Base-by-base conservation (phyloP, 257 asterid genomes). In the Paulownia fortunei region DNA sequence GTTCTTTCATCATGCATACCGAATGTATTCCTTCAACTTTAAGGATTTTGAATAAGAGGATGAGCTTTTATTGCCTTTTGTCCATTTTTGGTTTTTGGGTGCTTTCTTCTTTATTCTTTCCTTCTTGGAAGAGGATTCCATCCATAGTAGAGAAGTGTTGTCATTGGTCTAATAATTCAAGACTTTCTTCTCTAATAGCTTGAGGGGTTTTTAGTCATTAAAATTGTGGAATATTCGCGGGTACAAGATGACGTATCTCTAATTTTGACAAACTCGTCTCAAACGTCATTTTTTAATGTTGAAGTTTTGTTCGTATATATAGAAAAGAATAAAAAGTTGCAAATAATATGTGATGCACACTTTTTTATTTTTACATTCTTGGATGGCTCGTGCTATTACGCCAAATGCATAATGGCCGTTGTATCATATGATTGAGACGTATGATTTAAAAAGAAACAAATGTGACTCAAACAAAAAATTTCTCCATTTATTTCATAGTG, bases 21-120 rank as follows among this genome's bases (percentile, higher is more conserved):
- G 63, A 27, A 46, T 61, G 78, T 71, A 36, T 47, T 62, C 1
- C n/a, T 79, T 71, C n/a, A 36, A 47, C 62, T n/a, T 61, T 39
- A 36, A 34, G 51, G 16, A 44, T 51, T 67, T 64, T 41, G 68
- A 52, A 64, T 60, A 34, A 23, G 34, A 8, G 32, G 16, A 51
- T 19, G 32, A 34, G 13, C 21, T 61, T 62, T 52, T 76, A 8
- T 47, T 62, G 69, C 47, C 26, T 21, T 60, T 51, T 32, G 46
- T 27, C n/a, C 9, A 6, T 63, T 11, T 62, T 37, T 62, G 58
- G 75, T 64, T 73, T n/a, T 64, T 65, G 76, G 44, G 80, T 64
- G 76, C 79, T 72, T 73, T 72, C 11, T 41, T 6, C 72, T 46
- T 66, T 80, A 55, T 73, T 62, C 80, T 80, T 74, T 80, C 11